phyloP scores from a whole-genome alignment of 495 filamentous ascomycete genomes.

The Pseudevernia furfuracea region DNA sequence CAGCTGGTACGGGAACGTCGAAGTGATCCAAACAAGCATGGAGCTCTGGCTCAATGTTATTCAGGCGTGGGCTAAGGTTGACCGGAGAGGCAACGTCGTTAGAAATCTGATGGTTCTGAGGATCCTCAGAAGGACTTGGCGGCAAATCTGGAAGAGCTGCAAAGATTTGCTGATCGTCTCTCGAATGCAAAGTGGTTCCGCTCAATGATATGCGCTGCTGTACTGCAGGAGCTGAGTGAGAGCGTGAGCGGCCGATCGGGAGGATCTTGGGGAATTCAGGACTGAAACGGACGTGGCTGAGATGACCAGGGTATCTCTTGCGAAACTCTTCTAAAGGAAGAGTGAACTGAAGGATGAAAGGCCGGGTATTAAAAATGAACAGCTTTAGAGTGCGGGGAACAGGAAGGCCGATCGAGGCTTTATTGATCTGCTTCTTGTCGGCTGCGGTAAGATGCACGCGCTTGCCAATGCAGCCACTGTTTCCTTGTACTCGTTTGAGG shows the following conservation, averaged over 20 bases:
- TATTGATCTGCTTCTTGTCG: background rate
- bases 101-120: background rate
- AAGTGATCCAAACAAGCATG: background rate
- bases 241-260: background rate
- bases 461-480: background rate
- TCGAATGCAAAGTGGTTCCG: conserved; percentile 1
- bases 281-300: background rate
- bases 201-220: background rate
- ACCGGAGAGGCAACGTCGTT: background rate
- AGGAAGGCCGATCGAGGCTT: background rate
- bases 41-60: background rate
- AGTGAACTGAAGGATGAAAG: background rate
- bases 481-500: background rate
- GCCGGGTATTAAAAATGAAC: background rate
- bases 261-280: background rate
- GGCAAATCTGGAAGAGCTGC: background rate
- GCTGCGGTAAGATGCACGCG: background rate
- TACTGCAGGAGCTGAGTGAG: background rate
- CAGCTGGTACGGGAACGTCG: background rate
- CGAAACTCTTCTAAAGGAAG: background rate
- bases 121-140: background rate
- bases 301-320: background rate
- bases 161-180: background rate
- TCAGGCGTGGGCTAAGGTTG: background rate
- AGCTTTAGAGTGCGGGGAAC: background rate